Base-by-base conservation (phyloP, 139 green algal genomes). In the Chlorella sorokiniana region DNA sequence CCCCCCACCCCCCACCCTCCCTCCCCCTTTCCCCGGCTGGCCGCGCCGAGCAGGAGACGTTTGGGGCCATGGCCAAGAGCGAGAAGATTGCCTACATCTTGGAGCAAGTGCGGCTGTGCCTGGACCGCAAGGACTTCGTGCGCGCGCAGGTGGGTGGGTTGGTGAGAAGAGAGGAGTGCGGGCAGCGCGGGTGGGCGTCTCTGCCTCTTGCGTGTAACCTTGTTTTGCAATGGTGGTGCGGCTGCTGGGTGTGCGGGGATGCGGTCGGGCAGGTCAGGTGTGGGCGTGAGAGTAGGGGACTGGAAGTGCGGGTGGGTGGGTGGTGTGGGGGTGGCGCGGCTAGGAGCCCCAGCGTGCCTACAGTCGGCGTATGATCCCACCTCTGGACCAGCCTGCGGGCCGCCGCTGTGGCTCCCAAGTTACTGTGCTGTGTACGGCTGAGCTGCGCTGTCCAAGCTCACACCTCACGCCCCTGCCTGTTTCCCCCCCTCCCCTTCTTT, bases 71-170 rank as follows among this genome's bases (percentile, higher is more conserved):
- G 95, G 92, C 95, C 68, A 98, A 98, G 88, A 95, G 90, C 10
- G 97, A 99, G 89, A 99, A 99, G 88, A 96, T 99, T 56, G 94
- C 93, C 20, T 99, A 96, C 90, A 99, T 99, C 81, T 86, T 99
- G 83, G 97, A 99, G 91, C 96, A 99, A 84, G 92, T 94, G 31
- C 87, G 93, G 20, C 91, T 99, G 82, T 99, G 97, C 86, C 86
- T 99, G 87, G 94, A 97, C 74, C 92, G 93, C 40, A 88, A 95
- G 85, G 97, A 99, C 89, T 98, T 90, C 83, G 86, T 98, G 33
- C 85, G 93, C 3, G 84, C 84, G 27, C 82, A 89, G 78, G 85
- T 89, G 23, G 31, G 75, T 29, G 23, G 35, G 23, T 1, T 45
- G 7, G 11, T 70, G 74, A 10, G 37, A 54, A 54, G 10, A 35